Conservation (phyloP, 352 stramenopile species). For the Pythium rhizo-oryzae region DNA sequence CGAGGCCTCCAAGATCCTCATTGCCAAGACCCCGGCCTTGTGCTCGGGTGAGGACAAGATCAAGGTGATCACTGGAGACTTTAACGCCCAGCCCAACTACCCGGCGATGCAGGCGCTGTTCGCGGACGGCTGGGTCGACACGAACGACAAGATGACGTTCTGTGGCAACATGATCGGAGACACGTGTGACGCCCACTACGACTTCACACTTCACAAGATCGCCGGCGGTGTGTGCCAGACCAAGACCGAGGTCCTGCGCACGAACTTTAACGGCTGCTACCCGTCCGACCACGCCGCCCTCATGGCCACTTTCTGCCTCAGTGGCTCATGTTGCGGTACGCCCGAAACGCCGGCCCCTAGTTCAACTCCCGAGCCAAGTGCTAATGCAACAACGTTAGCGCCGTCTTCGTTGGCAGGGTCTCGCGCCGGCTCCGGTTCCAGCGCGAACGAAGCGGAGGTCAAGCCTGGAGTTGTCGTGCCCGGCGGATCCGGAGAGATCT, state of each 20-base stretch:
- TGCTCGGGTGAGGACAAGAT: conserved; percentile 64
- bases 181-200: conserved; percentile 71
- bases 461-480: conserved; percentile 18
- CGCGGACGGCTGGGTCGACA: conserved; percentile 49
- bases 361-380: neutral
- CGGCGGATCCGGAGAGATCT: neutral
- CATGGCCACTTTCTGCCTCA: conserved; percentile 60
- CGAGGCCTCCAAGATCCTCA: conserved; percentile 68
- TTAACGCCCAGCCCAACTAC: conserved; percentile 73
- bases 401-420: neutral
- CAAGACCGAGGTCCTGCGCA: conserved; percentile 62
- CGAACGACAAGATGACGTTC: conserved; percentile 57
- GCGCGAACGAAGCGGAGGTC: conserved; percentile 21
- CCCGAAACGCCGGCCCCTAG: neutral
- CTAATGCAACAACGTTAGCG: neutral
- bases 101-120: conserved; percentile 66
- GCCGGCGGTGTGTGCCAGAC: conserved; percentile 48
- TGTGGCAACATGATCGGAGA: conserved; percentile 64
- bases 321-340: conserved; percentile 51
- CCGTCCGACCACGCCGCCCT: conserved; percentile 73
- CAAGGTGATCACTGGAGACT: conserved; percentile 66
- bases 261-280: conserved; percentile 70
- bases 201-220: conserved; percentile 62
- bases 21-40: conserved; percentile 46
- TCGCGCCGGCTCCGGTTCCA: neutral